Evolutionary conservation across 495 filamentous ascomycete genomes (phyloP).

Genomic region (Aspergillus indologenus): DNA sequence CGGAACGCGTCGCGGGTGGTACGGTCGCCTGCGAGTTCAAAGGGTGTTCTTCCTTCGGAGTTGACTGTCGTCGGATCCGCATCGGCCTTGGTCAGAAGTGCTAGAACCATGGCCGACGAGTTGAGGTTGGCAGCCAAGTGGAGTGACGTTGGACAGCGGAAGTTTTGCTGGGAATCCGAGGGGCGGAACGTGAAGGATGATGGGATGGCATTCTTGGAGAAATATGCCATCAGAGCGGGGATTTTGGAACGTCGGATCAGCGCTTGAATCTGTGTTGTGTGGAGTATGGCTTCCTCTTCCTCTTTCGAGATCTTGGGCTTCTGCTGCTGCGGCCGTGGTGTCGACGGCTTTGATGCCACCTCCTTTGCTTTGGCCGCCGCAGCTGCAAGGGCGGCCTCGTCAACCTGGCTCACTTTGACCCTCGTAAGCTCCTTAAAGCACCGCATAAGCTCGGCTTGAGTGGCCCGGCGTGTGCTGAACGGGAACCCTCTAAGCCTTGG

Average conservation of each 20-base stretch:
- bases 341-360: slow-evolving; percentile 34
- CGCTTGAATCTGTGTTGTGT: slow-evolving; percentile 83
- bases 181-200: slow-evolving; percentile 74
- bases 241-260: slow-evolving; percentile 88
- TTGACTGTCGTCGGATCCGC: slow-evolving; percentile 72
- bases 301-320: slow-evolving; percentile 66
- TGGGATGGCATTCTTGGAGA: slow-evolving; percentile 66
- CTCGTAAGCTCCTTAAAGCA: slow-evolving; percentile 89
- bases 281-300: slow-evolving; percentile 73
- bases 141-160: slow-evolving; percentile 81
- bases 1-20: slow-evolving; percentile 89
- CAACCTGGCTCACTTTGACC: slow-evolving; percentile 75
- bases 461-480: slow-evolving; percentile 91
- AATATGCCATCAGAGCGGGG: slow-evolving; percentile 80
- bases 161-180: slow-evolving; percentile 59
- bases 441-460: slow-evolving; percentile 90
- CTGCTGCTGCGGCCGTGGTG: slow-evolving; percentile 44
- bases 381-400: slow-evolving; percentile 55
- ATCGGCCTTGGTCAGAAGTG: slow-evolving; percentile 70
- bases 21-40: slow-evolving; percentile 83
- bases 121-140: slow-evolving; percentile 83
- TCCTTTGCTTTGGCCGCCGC: slow-evolving; percentile 39
- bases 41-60: slow-evolving; percentile 67
- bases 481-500: slow-evolving; percentile 84
- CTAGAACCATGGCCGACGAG: slow-evolving; percentile 65